phyloP scores from a whole-genome alignment of 495 filamentous ascomycete species.

The Penicillium lividum region DNA sequence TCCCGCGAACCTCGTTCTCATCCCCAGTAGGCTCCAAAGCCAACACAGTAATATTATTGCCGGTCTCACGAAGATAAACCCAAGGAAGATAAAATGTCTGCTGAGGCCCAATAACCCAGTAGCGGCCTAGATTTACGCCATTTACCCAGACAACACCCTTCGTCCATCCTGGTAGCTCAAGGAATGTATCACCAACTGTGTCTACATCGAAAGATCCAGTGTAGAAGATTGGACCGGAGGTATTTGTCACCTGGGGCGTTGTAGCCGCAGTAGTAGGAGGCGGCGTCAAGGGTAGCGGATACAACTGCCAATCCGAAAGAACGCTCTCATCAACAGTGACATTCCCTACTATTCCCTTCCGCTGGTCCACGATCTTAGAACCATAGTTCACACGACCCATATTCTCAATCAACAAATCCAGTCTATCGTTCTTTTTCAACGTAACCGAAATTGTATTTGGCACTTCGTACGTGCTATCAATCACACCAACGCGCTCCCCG shows the following conservation, averaged over 20 bases:
- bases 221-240: conserved; percentile 40
- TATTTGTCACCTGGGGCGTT: conserved; percentile 6
- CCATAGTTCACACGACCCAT: conserved; percentile 49
- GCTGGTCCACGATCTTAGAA: conserved; percentile 40
- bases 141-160: conserved; percentile 52
- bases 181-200: conserved; percentile 40
- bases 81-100: conserved; percentile 49
- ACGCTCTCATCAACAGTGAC: conserved; percentile 37
- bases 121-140: conserved; percentile 46
- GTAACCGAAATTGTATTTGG: conserved; percentile 34
- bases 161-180: conserved; percentile 39
- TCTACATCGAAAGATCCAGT: conserved; percentile 35
- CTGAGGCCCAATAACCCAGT: conserved; percentile 50
- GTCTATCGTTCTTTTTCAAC: conserved; percentile 35
- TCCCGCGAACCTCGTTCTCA: conserved; percentile 31
- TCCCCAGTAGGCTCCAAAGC: conserved; percentile 41
- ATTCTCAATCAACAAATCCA: conserved; percentile 49
- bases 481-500: conserved; percentile 35
- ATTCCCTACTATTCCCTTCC: conserved; percentile 47
- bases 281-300: conserved; percentile 33
- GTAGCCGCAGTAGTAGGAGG: conserved; percentile 17
- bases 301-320: conserved; percentile 41
- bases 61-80: conserved; percentile 24
- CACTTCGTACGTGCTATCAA: conserved; percentile 42
- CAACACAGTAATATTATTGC: conserved; percentile 43